These are phyloP conservation scores for Leucosporidium yakuticum DNA, from an alignment of 768 basidiomycete genomes.

Conservation along the genomic window DNA sequence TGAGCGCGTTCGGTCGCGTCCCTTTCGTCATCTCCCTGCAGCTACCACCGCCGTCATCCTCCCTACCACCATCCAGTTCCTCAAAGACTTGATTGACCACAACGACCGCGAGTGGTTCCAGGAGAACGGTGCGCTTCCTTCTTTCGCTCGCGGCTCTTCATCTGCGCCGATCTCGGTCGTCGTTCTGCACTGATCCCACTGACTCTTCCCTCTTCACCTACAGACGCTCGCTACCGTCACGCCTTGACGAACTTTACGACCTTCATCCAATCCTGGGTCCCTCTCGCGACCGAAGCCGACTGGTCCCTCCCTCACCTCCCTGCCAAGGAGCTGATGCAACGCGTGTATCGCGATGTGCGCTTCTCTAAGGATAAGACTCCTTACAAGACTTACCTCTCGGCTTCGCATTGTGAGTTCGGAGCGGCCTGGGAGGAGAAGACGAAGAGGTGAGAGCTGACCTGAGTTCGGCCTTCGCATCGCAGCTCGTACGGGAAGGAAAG, in stretches of 20 bases:
- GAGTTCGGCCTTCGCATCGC: too few relatives aligned
- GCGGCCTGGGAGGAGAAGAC: constrained; percentile 48
- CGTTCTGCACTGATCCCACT: background rate
- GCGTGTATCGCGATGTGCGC: constrained; percentile 86
- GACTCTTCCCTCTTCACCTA: background rate
- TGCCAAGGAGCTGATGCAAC: constrained; percentile 81
- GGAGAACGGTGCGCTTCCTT: constrained; percentile 54
- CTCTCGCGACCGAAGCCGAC: constrained; percentile 65
- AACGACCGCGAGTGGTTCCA: constrained; percentile 62
- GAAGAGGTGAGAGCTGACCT: background rate
- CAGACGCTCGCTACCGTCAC: constrained; percentile 67
- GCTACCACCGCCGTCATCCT: constrained; percentile 25
- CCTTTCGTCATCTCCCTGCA: constrained; percentile 4
- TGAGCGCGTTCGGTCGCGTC: background rate
- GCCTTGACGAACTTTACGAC: constrained; percentile 64
- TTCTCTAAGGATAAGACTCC: constrained; percentile 41
- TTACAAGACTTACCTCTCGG: background rate
- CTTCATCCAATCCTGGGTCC: constrained; percentile 68
- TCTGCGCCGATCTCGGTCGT: too few relatives aligned
- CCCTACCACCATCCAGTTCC: constrained; percentile 25
- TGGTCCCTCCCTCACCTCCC: constrained; percentile 79
- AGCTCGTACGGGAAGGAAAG: background rate
- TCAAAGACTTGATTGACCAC: constrained; percentile 8
- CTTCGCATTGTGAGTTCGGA: background rate
- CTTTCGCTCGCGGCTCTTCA: background rate